These are phyloP conservation scores for Umbellularia californica DNA, from an alignment of 164 flowering plant genomes.

Conservation along the genomic window DNA sequence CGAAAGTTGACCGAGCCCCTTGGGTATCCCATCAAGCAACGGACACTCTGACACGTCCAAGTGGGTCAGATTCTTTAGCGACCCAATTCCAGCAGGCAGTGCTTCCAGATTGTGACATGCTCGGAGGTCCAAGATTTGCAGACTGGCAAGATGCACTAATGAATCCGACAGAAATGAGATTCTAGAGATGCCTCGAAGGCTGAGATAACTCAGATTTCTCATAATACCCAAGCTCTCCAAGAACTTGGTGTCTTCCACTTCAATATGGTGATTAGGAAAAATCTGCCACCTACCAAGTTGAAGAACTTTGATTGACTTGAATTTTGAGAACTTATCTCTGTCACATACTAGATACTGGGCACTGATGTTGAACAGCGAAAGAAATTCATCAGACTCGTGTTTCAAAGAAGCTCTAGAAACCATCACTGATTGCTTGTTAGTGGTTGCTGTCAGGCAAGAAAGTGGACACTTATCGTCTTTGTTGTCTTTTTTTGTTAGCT, in stretches of 20 bases:
- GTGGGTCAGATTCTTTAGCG: constrained; percentile 29
- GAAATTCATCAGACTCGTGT: not conserved
- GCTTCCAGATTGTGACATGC: constrained; percentile 37
- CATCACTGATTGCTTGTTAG: too few species aligned
- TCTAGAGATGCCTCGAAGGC: constrained; percentile 46
- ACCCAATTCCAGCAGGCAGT: constrained; percentile 21
- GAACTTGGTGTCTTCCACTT: constrained; percentile 22
- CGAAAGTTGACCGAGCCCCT: constrained; percentile 21
- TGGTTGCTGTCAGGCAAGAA: not conserved
- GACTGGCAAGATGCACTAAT: constrained; percentile 14
- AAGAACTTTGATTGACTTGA: constrained; percentile 23
- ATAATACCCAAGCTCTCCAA: constrained; percentile 10
- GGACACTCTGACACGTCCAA: constrained; percentile 49
- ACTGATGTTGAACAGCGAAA: constrained; percentile 24
- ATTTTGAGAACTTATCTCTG: constrained; percentile 8
- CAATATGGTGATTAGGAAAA: constrained; percentile 25
- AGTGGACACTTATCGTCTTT: not conserved
- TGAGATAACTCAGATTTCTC: constrained; percentile 24
- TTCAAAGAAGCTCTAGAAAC: not conserved
- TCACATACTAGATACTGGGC: constrained; percentile 14
- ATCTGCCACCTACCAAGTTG: constrained; percentile 38
- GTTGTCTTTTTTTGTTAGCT: not conserved
- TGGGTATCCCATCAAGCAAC: constrained; percentile 29
- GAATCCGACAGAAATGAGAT: constrained; percentile 26
- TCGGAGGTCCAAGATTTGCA: constrained; percentile 35